These are phyloP conservation scores for Agaricus sinodeliciosus DNA, from an alignment of 768 basidiomycete species.

Conservation along the genomic window DNA sequence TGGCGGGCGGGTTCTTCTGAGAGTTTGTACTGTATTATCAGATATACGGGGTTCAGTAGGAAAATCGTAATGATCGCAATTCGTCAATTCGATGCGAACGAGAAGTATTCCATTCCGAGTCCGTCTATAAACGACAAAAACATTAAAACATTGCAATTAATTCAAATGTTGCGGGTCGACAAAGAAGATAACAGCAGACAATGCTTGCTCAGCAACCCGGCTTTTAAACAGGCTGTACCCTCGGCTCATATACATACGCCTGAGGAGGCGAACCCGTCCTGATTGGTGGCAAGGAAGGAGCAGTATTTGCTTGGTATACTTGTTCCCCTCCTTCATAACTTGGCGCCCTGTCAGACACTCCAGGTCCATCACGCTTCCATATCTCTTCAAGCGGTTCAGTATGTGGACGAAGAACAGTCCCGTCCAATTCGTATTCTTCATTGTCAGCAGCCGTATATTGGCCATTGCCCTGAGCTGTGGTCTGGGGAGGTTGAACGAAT, in stretches of 20 bases:
- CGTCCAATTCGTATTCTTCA: conserved; percentile 20
- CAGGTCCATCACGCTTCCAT: conserved; percentile 10
- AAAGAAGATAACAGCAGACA: no score
- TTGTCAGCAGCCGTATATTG: conserved; percentile 1
- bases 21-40: no score
- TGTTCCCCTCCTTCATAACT: neutral
- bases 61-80: no score
- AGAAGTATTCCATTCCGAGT: no score
- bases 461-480: conserved; percentile 11
- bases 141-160: no score
- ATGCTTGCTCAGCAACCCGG: neutral
- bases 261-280: conserved; percentile 1
- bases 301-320: no score
- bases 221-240: neutral
- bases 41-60: no score
- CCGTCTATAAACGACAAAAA: no score
- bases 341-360: neutral
- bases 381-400: conserved; percentile 8
- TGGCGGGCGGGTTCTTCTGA: no score
- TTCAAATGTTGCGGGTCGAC: no score
- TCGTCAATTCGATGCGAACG: no score
- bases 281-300: neutral
- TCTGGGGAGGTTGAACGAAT: neutral
- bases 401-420: conserved; percentile 27
- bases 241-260: neutral